Percentiles rank a stretch among this genome's conserved stretches.
Evolutionary conservation across 2,329 filamentous ascomycete genomes (phyloP).

Genomic region (Arthroderma uncinatum): DNA sequence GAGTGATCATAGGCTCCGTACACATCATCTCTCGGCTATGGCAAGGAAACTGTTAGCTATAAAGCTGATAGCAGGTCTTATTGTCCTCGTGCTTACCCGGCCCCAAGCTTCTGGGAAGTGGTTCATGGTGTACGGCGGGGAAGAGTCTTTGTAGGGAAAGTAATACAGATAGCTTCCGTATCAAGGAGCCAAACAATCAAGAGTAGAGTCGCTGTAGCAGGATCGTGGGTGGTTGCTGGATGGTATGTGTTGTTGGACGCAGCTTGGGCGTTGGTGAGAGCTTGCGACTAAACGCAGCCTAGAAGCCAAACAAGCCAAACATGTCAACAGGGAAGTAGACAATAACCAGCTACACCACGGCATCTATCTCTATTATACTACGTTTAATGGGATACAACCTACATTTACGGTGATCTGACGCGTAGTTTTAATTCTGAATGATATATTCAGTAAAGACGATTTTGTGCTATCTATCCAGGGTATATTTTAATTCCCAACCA

Average conservation of each 20-base stretch:
- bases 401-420: too few relatives aligned
- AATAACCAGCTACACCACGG: neutral
- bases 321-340: neutral
- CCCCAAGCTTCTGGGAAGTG: slow-evolving; percentile 57
- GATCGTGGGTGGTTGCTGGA: neutral
- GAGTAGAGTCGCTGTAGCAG: neutral
- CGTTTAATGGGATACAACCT: too few relatives aligned
- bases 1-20: slow-evolving; percentile 88
- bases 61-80: slow-evolving; percentile 12
- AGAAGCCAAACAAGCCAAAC: slow-evolving; percentile 4
- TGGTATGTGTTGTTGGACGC: neutral
- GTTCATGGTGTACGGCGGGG: slow-evolving; percentile 42
- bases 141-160: neutral
- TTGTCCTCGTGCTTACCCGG: slow-evolving; percentile 24
- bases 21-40: slow-evolving; percentile 87
- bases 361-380: too few relatives aligned
- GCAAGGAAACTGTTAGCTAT: slow-evolving; percentile 15
- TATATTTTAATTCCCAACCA: neutral
- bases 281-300: slow-evolving; percentile 1
- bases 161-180: neutral
- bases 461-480: neutral
- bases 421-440: too few relatives aligned
- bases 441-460: neutral
- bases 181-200: neutral
- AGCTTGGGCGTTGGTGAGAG: neutral